These are phyloP conservation scores for Jacaranda copaia DNA, from an alignment of 257 asterid genomes.

Conservation along the genomic window DNA sequence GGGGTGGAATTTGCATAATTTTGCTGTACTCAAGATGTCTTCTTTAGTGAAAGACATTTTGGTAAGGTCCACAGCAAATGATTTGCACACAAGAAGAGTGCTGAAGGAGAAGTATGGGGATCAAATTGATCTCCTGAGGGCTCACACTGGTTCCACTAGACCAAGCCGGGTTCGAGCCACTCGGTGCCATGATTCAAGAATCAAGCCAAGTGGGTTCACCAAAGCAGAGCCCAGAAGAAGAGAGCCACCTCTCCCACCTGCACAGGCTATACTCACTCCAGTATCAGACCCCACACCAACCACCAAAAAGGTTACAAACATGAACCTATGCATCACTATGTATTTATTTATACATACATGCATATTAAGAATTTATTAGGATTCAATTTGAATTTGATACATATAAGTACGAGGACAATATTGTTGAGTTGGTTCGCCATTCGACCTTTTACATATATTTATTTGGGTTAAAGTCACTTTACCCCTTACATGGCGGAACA, in stretches of 20 bases:
- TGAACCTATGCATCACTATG: no score
- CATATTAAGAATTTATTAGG: no score
- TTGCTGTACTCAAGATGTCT: constrained; percentile 45
- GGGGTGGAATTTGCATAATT: no score
- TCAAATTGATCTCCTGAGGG: constrained; percentile 33
- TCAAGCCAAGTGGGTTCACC: constrained; percentile 40
- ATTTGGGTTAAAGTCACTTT: no score
- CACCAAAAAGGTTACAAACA: constrained; percentile 56
- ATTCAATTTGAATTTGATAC: no score
- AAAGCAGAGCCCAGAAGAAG: constrained; percentile 41
- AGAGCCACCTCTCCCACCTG: constrained; percentile 26
- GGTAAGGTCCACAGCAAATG: constrained; percentile 51
- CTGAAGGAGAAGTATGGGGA: constrained; percentile 49
- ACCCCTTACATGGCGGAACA: no score
- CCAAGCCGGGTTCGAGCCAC: constrained; percentile 42
- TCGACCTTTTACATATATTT: no score
- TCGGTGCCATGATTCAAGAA: constrained; percentile 36
- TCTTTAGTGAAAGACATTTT: constrained; percentile 54
- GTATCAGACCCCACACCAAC: constrained; percentile 68
- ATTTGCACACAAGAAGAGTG: constrained; percentile 45
- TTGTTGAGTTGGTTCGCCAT: no score
- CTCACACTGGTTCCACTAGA: constrained; percentile 32
- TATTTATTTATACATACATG: no score
- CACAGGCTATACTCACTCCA: constrained; percentile 65
- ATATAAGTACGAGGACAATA: no score